phyloP scores from a whole-genome alignment of 1,284 basidiomycete genomes.

The Pseudozyma hubeiensis region DNA sequence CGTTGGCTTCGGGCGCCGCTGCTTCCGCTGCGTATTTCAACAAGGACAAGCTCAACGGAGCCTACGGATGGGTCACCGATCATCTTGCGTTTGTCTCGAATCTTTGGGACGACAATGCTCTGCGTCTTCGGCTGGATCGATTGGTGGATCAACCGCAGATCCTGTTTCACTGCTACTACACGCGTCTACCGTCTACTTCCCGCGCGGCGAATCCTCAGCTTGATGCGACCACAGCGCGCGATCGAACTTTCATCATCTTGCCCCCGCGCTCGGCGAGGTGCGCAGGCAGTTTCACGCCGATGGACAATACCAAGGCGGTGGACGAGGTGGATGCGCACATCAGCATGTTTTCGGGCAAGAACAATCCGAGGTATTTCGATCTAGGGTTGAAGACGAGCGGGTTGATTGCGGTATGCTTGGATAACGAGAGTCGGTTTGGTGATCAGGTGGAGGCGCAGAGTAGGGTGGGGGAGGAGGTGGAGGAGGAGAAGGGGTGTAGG shows the following conservation, averaged over 20 bases:
- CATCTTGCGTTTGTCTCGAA: slow-evolving; percentile 91
- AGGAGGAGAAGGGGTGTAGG: slow-evolving; percentile 35
- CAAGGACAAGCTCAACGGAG: slow-evolving; percentile 73
- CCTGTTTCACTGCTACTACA: slow-evolving; percentile 70
- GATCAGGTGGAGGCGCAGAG: slow-evolving; percentile 38
- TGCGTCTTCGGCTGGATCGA: slow-evolving; percentile 73
- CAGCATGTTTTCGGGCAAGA: slow-evolving; percentile 83
- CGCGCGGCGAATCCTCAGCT: slow-evolving; percentile 25
- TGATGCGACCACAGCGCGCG: slow-evolving; percentile 14
- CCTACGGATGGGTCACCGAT: slow-evolving; percentile 77
- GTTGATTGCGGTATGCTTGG: slow-evolving; percentile 39
- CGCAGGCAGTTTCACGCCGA: slow-evolving; percentile 48
- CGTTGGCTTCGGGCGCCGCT: slow-evolving; percentile 80
- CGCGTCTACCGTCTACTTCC: slow-evolving; percentile 40
- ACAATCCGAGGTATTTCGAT: slow-evolving; percentile 90
- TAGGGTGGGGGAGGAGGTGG: slow-evolving; percentile 14
- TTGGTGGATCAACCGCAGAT: slow-evolving; percentile 61
- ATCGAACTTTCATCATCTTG: slow-evolving; percentile 63
- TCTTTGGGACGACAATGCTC: slow-evolving; percentile 81
- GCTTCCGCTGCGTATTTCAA: slow-evolving; percentile 75
- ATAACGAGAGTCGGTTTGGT: slow-evolving; percentile 45
- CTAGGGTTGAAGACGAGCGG: slow-evolving; percentile 73
- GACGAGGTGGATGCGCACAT: slow-evolving; percentile 90
- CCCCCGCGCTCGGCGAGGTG: slow-evolving; percentile 36
- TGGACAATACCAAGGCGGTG: slow-evolving; percentile 69